Base-by-base conservation (phyloP, 768 basidiomycete species). In the Suillus placidus region DNA sequence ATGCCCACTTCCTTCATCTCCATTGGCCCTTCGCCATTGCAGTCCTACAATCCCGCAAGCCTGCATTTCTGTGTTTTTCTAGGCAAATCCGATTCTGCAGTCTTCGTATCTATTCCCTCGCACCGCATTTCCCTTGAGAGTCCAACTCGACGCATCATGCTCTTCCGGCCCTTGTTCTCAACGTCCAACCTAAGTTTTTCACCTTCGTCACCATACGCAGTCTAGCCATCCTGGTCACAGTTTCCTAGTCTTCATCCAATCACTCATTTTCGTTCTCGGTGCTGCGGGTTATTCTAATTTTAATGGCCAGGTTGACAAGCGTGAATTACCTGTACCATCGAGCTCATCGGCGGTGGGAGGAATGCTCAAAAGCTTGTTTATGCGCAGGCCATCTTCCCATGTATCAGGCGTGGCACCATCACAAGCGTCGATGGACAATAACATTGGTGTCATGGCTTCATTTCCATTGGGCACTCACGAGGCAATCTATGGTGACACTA, bases 361-460 rank as follows among this genome's bases (percentile, higher is more conserved):
- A 2, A 95, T 94, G 88, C 85, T 97, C 38, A 88, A 91, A 54
- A 93, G 94, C 12, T 81, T 97, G 54, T 84, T 97, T 49, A 93
- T 95, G 88, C 88, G 95, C 38, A 85, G 95, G 32, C 94, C 95
- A 71, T 92, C 92, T 1, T 94, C 93, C 16, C 94, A 96, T 73
- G 89, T 90, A 16, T 79, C 78, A 34, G 73, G 71, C 2, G 78
- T 77, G 6, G 69, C 73, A 1, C 72, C 78, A 0, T 74, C 81
- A 1, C 79, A 83, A 6, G 79, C 84, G 67, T 85, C 87, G 49
- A 80, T 85, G 62, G 87, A 88, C 66, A 77, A 78, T 47, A 77
- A 77, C 68, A 72, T 76, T 72, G 30, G 62, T 60, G 51, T 64
- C 12, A 62, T 67, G 6, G 61, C 68, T 14, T 57, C 73, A 16